Conservation (phyloP, 495 filamentous ascomycete species). For the Penicillium salamii region DNA sequence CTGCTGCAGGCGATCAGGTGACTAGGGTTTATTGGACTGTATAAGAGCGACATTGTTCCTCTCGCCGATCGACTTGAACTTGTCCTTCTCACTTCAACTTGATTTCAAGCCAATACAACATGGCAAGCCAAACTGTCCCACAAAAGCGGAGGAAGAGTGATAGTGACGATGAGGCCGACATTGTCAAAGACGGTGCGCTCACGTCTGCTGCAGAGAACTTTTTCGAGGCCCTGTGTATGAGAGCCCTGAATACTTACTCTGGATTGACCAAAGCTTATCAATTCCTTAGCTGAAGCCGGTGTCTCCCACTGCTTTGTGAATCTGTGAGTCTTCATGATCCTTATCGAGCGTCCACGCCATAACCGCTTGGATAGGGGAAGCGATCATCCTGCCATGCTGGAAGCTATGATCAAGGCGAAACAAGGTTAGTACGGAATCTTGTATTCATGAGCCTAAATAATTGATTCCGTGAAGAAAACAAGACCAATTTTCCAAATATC, state of each 20-base stretch:
- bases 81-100: too few relatives aligned
- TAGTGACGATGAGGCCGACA: conserved; percentile 4
- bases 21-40: too few relatives aligned
- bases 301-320: conserved; percentile 24
- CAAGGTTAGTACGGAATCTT: conserved; percentile 4
- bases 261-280: not conserved
- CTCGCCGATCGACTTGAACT: not conserved
- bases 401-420: conserved; percentile 84
- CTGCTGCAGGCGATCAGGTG: too few relatives aligned
- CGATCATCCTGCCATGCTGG: conserved; percentile 84
- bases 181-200: conserved; percentile 3
- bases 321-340: conserved; percentile 11
- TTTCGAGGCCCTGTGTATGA: conserved; percentile 22
- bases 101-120: too few relatives aligned
- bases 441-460: not conserved
- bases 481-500: conserved; percentile 67
- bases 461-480: conserved; percentile 25
- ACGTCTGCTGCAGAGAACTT: conserved; percentile 21
- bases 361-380: conserved; percentile 50
- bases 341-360: not conserved
- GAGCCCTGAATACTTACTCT: not conserved
- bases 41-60: too few relatives aligned
- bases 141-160: conserved; percentile 1
- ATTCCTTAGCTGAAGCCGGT: conserved; percentile 16
- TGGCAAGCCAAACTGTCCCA: too few relatives aligned